phyloP scores from a whole-genome alignment of 129 eudicot species.

The Flaveria brownii region DNA sequence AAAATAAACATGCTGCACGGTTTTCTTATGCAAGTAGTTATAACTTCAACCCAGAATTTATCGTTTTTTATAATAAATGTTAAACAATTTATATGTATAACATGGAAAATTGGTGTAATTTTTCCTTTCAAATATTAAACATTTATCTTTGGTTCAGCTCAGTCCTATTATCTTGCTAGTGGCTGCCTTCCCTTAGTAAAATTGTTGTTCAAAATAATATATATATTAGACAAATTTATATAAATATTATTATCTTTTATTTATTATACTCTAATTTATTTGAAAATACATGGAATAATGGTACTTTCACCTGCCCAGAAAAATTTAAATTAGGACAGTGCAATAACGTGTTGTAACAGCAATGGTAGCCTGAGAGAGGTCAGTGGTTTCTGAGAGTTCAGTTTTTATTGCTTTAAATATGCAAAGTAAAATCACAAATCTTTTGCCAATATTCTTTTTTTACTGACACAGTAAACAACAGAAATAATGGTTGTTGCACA shows the following conservation, averaged over 20 bases:
- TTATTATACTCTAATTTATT: background rate
- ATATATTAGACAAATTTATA: background rate
- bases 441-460: conserved; percentile 33
- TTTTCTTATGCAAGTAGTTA: background rate
- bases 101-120: too few species aligned
- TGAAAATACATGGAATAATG: conserved; percentile 6
- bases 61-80: too few species aligned
- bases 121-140: too few species aligned
- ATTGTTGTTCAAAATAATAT: background rate
- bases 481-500: conserved; percentile 21
- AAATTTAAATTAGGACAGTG: conserved; percentile 15
- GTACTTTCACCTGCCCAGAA: conserved; percentile 35
- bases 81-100: too few species aligned
- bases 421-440: conserved; percentile 44
- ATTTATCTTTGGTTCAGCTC: too few species aligned
- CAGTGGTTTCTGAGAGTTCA: conserved; percentile 34
- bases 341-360: conserved; percentile 40
- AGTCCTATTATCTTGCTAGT: too few species aligned
- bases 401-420: conserved; percentile 38
- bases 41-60: too few species aligned
- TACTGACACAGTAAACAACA: conserved; percentile 33
- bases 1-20: background rate
- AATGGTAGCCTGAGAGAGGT: conserved; percentile 31
- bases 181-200: too few species aligned
- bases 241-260: background rate